Evolutionary conservation across 352 stramenopile genomes (phyloP), one percentile per base, ranked within the genome.

Genomic region (Pythium rishiriense): DNA sequence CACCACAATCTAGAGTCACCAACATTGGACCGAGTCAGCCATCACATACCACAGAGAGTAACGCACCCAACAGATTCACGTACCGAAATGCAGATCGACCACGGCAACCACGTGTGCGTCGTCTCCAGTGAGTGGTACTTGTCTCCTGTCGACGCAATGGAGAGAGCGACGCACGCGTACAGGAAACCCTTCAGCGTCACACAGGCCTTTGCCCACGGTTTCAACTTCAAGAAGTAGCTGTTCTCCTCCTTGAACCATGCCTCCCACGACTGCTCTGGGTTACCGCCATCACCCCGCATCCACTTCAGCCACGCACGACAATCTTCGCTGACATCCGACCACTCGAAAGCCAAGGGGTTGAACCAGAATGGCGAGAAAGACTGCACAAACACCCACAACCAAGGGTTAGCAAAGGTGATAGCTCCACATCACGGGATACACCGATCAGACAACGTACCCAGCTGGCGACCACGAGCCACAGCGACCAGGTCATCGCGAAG

Each of bases 401-500:
- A 64, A 5, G 31, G 43, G 57, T 64, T 6, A 62, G 31, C 35
- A 55, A 39, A 39, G 19, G 11, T 43, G 17, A 7, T n/a, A n/a
- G n/a, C n/a, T n/a, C n/a, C n/a, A n/a, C n/a, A n/a, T n/a, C n/a
- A n/a, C n/a, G n/a, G n/a, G n/a, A n/a, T n/a, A n/a, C n/a, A n/a
- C n/a, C n/a, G n/a, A n/a, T n/a, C n/a, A n/a, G n/a, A n/a, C n/a
- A 47, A 74, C 68, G 57, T 74, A 74, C 67, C 74, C 97, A 98
- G 29, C 87, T 92, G 28, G 96, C 69, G 12, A 85, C 93, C 15
- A 94, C 96, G 24, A 99, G 84, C 97, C 97, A 99, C 35, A 99
- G 75, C 14, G 94, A 99, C 97, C 97, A 99, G 19, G 97, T 99
- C 71, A 97, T 93, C 8, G 93, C 84, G 60, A 98, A 92, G 82